Evolutionary conservation across 2,329 filamentous ascomycete genomes (phyloP), one percentile per base, ranked within the genome.

Genomic region (Monosporascus sp.): DNA sequence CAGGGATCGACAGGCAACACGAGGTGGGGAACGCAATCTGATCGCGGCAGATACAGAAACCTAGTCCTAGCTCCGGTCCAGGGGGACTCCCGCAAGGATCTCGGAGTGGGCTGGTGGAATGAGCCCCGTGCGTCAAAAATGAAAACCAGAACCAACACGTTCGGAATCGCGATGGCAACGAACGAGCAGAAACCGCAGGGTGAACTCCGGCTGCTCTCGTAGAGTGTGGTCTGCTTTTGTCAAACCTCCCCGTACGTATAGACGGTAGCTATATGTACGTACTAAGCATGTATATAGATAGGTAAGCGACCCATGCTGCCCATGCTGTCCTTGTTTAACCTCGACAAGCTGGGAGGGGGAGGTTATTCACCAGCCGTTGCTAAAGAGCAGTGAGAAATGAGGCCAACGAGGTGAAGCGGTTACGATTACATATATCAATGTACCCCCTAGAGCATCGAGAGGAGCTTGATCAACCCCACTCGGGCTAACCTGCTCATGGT

Each of bases 401-500:
- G 5, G 31, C 31, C 11, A 46, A 46, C 31, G 22, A 31, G 20
- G 43, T 22, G 31, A 35, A 11, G 31, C 31, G 5, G 9, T 14
- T 14, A 14, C 9, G 9, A 35, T 35, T 35, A 35, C 9, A 35
- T 35, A 35, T 35, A 14, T 35, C 31, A 35, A 35, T 35, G 31
- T 35, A 35, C 11, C 31, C 14, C 11, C 17, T 46, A 7, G 43
- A 31, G 20, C 11, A 15, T 45, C 60, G 57, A 57, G 58, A 57
- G 56, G 49, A 52, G 41, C 59, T 64, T 56, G 54, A 57, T 55
- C 55, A 50, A 53, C 52, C 47, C 54, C 54, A 55, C 57, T 50
- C 49, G 48, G 56, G 51, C 61, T 70, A 71, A 62, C 69, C 65
- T 48, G 52, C 70, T 73, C 60, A 39, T 70, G 70, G 61, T 65